Base-by-base conservation (phyloP, 305 asterid species). In the Fraxinus ornus region DNA sequence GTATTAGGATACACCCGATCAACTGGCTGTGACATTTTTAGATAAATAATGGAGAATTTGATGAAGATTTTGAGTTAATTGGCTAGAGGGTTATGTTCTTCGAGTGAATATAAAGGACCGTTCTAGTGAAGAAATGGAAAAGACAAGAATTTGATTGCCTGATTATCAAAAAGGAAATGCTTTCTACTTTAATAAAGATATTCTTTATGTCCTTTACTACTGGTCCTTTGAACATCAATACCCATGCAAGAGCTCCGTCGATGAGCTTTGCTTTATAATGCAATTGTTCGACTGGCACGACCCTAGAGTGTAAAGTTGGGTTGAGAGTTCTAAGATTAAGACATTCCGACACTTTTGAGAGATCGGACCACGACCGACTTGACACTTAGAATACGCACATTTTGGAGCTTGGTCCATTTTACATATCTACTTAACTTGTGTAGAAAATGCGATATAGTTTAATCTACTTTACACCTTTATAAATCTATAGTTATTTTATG, bases 131-230 rank as follows among this genome's bases (percentile, higher is more conserved):
- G 24, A 64, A 17, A 26, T 72, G 78, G 78, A 78, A n/a, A 85
- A 26, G 85, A 79, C 84, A 77, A 81, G 77, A 85, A 85, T 44
- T 22, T 62, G 32, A 49, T 79, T 77, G 86, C 37, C 15, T 80
- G 30, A 52, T 49, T 28, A 76, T 85, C 66, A 75, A 89, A 88
- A 89, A 80, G 75, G 78, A 47, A 80, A 80, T 79, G 62, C 76
- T 79, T 79, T 79, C 47, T 19, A 81, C 91, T 92, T 93, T 90
- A 90, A 85, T 89, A 91, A 93, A 93, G 90, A 88, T 87, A 89
- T 92, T 92, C 94, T 83, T 85, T 80, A 81, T 85, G 91, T 86
- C 75, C 88, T 88, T 88, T 82, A 82, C 81, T 80, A 83, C 81
- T 9, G 79, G 36, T 71, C 47, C 47, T 33, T 71, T 71, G 76